These are phyloP conservation scores for Fraxinus paxiana DNA, from an alignment of 305 asterid genomes.

Conservation along the genomic window DNA sequence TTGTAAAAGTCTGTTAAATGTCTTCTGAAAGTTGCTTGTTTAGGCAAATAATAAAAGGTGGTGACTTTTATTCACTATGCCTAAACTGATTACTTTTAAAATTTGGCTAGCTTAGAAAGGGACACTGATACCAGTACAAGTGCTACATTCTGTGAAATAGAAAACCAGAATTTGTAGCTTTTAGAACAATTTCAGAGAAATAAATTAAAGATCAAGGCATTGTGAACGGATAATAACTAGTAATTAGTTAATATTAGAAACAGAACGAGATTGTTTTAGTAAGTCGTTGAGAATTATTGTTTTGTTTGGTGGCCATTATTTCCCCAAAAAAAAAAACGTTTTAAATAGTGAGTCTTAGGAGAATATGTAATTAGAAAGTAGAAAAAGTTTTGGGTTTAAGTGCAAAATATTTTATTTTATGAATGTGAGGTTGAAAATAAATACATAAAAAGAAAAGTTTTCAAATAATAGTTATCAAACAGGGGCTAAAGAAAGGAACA, in stretches of 20 bases:
- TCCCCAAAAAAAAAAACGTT: background rate
- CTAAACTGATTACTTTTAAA: background rate
- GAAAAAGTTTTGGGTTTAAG: background rate
- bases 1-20: background rate
- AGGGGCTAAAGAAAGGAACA: background rate
- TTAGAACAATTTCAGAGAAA: background rate
- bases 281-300: background rate
- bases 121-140: background rate
- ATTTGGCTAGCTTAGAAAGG: background rate
- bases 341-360: background rate
- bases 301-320: background rate
- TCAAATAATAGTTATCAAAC: background rate
- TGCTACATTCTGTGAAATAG: background rate
- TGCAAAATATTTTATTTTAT: no score
- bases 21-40: background rate
- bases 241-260: background rate
- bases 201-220: background rate
- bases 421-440: no score
- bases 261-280: background rate
- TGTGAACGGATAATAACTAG: background rate
- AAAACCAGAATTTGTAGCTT: background rate
- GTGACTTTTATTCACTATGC: background rate
- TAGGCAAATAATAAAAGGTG: background rate
- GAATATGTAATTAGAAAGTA: background rate
- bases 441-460: no score